A percentile compares a stretch with the other conserved stretches of the same genome.
These are phyloP conservation scores for Cladosporium phlei DNA, from an alignment of 2,329 filamentous ascomycete genomes.

Conservation along the genomic window DNA sequence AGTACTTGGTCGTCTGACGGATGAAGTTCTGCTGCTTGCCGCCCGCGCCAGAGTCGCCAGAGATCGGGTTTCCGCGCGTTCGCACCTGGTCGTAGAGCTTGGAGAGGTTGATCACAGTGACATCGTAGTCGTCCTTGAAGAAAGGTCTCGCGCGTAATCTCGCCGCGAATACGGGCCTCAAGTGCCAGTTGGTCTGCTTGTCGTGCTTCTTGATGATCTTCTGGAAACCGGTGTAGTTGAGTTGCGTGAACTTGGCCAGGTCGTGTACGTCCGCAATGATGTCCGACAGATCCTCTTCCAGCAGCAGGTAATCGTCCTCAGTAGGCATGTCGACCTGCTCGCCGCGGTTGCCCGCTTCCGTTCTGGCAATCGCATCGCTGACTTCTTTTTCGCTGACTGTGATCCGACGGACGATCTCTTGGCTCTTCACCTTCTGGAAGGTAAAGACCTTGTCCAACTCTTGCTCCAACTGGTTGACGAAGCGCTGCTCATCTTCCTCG, in stretches of 20 bases:
- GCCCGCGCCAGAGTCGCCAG: constrained; percentile 86
- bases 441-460: constrained; percentile 97
- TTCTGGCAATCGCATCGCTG: constrained; percentile 72
- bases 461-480: constrained; percentile 78
- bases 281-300: constrained; percentile 93
- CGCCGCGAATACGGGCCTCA: constrained; percentile 92
- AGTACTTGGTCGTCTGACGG: constrained; percentile 97
- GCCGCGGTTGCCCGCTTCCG: constrained; percentile 39
- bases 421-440: constrained; percentile 94
- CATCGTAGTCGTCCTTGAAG: constrained; percentile 98
- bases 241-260: constrained; percentile 92
- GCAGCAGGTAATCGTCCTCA: constrained; percentile 88
- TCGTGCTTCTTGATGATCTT: constrained; percentile 99
- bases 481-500: constrained; percentile 84
- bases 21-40: constrained; percentile 93
- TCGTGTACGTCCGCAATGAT: constrained; percentile 99
- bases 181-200: constrained; percentile 89
- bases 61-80: constrained; percentile 85
- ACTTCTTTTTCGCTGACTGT: constrained; percentile 85
- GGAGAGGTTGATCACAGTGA: constrained; percentile 88
- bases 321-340: constrained; percentile 49
- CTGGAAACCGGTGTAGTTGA: constrained; percentile 98
- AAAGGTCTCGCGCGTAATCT: constrained; percentile 94
- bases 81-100: constrained; percentile 92
- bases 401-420: constrained; percentile 90